Evolutionary conservation across 306 rosid species (phyloP).

Genomic region (Cucurbita ficifolia): DNA sequence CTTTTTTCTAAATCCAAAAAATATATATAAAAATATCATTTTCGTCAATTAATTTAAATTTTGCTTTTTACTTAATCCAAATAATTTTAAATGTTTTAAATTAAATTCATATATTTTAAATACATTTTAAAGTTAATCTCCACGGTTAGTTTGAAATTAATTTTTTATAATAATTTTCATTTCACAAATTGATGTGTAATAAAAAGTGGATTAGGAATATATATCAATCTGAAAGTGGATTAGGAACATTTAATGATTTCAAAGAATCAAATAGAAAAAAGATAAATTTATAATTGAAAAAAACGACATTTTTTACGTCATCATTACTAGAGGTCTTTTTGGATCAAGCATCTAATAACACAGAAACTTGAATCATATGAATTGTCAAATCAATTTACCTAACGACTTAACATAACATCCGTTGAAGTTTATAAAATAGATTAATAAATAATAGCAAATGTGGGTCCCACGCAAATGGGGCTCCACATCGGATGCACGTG

Average conservation of each 20-base stretch:
- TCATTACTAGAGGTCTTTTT: not conserved
- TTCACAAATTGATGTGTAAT: not conserved
- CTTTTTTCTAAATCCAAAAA: too few species aligned
- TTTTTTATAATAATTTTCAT: too few species aligned
- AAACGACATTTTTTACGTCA: not conserved
- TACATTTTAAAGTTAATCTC: too few species aligned
- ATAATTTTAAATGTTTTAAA: too few species aligned
- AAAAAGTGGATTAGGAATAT: not conserved
- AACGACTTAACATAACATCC: not conserved
- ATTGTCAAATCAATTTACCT: not conserved
- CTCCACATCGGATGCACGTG: constrained; percentile 35
- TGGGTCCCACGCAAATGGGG: not conserved
- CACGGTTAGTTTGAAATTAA: too few species aligned
- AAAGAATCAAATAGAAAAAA: not conserved
- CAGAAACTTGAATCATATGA: not conserved
- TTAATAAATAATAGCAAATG: not conserved
- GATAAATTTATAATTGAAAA: not conserved
- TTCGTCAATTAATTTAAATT: too few species aligned
- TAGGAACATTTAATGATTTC: not conserved
- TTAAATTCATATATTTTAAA: too few species aligned
- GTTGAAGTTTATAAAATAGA: not conserved
- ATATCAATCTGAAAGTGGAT: not conserved
- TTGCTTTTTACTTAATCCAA: too few species aligned
- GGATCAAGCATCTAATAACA: not conserved
- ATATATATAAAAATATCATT: too few species aligned